phyloP scores from a whole-genome alignment of 2,329 filamentous ascomycete genomes.

The Aspergillus oerlinghausenensis region DNA sequence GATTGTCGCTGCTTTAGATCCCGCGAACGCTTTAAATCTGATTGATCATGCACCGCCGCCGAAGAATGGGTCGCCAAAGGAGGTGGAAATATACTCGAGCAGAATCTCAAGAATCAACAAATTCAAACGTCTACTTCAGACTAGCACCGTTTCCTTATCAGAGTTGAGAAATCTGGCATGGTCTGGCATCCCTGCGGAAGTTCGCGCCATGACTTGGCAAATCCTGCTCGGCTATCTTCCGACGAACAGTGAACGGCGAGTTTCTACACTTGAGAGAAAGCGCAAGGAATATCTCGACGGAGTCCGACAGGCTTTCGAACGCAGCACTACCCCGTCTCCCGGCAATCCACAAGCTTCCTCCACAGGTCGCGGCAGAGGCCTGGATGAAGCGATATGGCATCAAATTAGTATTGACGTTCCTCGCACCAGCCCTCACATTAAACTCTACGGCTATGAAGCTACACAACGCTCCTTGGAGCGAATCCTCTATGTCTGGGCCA shows the following conservation, averaged over 20 bases:
- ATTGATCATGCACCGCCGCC: constrained; percentile 80
- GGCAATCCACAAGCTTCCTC: constrained; percentile 38
- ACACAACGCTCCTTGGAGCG: constrained; percentile 91
- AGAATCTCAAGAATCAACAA: constrained; percentile 95
- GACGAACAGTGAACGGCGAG: constrained; percentile 89
- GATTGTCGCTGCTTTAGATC: constrained; percentile 44
- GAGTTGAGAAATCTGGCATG: constrained; percentile 84
- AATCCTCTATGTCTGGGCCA: constrained; percentile 96
- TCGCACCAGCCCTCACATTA: constrained; percentile 90
- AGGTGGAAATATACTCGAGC: constrained; percentile 78
- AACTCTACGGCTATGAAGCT: constrained; percentile 91
- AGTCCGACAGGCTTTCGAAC: constrained; percentile 64
- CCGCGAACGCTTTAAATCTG: constrained; percentile 89
- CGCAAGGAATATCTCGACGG: constrained; percentile 95
- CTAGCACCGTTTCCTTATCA: constrained; percentile 78
- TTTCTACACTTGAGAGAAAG: constrained; percentile 86
- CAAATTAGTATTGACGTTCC: constrained; percentile 99
- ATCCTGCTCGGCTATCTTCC: constrained; percentile 90
- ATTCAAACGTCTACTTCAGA: constrained; percentile 92
- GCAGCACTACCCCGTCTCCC: constrained; percentile 43
- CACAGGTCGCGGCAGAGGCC: constrained; percentile 61
- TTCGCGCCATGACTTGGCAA: constrained; percentile 99
- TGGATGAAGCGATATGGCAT: constrained; percentile 98
- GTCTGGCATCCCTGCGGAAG: constrained; percentile 91
- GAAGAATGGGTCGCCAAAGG: constrained; percentile 70